These are phyloP conservation scores for Lolium multiflorum DNA, from an alignment of 176 grass and related monocot species.

Conservation along the genomic window DNA sequence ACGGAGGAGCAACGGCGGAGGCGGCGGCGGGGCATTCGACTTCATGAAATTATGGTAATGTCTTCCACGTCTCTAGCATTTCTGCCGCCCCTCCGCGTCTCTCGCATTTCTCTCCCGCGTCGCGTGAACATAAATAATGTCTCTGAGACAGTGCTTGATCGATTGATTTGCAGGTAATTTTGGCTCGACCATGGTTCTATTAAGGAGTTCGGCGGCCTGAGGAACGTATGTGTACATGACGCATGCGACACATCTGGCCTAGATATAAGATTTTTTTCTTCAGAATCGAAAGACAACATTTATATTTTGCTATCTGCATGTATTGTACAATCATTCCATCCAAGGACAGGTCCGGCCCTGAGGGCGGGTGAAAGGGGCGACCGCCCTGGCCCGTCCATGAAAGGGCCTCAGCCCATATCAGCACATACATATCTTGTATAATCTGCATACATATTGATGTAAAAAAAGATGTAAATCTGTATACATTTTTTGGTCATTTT, in stretches of 20 bases:
- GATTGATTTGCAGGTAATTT: neutral
- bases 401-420: neutral
- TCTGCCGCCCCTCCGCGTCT: neutral
- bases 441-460: neutral
- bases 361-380: neutral
- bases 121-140: neutral
- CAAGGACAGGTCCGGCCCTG: neutral
- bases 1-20: neutral
- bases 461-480: neutral
- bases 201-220: neutral
- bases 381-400: neutral
- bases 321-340: neutral
- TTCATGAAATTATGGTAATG: constrained; percentile 15
- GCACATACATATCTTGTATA: neutral
- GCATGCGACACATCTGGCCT: neutral
- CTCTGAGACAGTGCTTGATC: neutral
- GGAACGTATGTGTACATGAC: neutral
- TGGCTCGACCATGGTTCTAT: neutral
- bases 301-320: neutral
- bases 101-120: neutral
- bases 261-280: constrained; percentile 24
- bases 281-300: neutral
- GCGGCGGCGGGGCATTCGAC: neutral
- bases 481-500: neutral
- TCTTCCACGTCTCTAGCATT: neutral